Base-by-base conservation (phyloP, 2,329 filamentous ascomycete genomes). In the Echinosphaeria canescens region DNA sequence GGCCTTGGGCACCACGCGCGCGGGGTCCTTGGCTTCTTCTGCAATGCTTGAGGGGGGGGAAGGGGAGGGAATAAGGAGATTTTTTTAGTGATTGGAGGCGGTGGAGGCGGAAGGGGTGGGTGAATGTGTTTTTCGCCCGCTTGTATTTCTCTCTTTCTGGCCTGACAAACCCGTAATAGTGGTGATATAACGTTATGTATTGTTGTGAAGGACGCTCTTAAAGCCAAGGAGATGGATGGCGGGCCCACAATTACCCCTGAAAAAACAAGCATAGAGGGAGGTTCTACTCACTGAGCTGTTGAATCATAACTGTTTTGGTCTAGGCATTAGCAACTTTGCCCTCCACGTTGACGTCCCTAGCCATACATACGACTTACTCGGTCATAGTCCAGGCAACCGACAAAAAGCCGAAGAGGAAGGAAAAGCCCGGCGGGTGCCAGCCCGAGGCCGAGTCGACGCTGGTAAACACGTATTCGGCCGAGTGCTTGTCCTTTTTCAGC, bases 311-410 rank as follows among this genome's bases (percentile, higher is more conserved):
- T 31, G 2, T 31, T 35, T 31, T 33, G 33, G 27, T 13, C 25
- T 27, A n/a, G n/a, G n/a, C n/a, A n/a, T n/a, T n/a, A n/a, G n/a
- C n/a, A n/a, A n/a, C n/a, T n/a, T n/a, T n/a, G n/a, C n/a, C n/a
- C n/a, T n/a, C n/a, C n/a, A n/a, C n/a, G n/a, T n/a, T n/a, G n/a
- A n/a, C n/a, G n/a, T n/a, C n/a, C n/a, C n/a, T n/a, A n/a, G n/a
- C n/a, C n/a, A 19, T 7, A 12, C 13, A 25, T 25, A 25, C 16
- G 13, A 25, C 27, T 13, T 30, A 34, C 20, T 37, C 33, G 5
- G 59, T 62, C 57, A 64, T 63, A 13, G 56, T 62, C 60, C 60
- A 66, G 14, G 51, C 53, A 15, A 62, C 61, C 2, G 53, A 58
- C 20, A 66, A 41, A 38, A 64, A 63, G 7, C 61, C 61, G 31